A percentile compares a stretch with the other conserved stretches of the same genome.
Conservation (phyloP, 2,329 filamentous ascomycete genomes). For the Teratosphaeria nubilosa region DNA sequence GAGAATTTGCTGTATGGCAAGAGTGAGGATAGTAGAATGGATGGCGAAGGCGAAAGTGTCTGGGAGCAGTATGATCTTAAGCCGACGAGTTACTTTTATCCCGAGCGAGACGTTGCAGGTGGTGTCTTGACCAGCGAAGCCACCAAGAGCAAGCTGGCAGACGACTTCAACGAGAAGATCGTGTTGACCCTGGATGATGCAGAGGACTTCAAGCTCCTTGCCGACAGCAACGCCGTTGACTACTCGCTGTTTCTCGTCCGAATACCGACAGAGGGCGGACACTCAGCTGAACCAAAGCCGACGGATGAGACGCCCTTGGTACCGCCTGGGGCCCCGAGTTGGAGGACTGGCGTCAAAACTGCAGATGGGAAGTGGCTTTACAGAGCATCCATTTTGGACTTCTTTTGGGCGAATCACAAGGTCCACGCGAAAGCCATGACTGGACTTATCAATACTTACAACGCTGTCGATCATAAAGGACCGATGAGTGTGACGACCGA, state of each 20-base stretch:
- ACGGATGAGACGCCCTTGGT: conserved; percentile 16
- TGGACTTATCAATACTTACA: conserved; percentile 45
- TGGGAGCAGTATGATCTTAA: conserved; percentile 72
- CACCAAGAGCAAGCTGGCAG: conserved; percentile 55
- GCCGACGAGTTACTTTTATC: conserved; percentile 64
- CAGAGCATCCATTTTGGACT: conserved; percentile 58
- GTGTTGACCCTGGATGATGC: conserved; percentile 46
- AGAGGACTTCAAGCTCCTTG: conserved; percentile 45
- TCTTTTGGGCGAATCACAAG: conserved; percentile 70
- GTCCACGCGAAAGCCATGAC: conserved; percentile 57
- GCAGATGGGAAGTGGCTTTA: conserved; percentile 57
- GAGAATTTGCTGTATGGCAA: conserved; percentile 61
- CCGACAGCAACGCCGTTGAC: conserved; percentile 56
- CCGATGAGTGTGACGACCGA: conserved; percentile 68
- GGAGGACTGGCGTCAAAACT: conserved; percentile 53
- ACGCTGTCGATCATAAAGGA: conserved; percentile 52
- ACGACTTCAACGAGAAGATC: conserved; percentile 58
- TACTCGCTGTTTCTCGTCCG: conserved; percentile 66
- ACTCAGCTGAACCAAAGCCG: conserved; percentile 26
- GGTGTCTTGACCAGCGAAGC: conserved; percentile 53
- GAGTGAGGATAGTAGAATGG: conserved; percentile 31
- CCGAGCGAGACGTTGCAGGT: conserved; percentile 59
- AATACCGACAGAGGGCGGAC: conserved; percentile 29
- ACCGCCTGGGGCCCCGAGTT: conserved; percentile 30
- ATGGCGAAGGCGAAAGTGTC: conserved; percentile 16